Base-by-base conservation (phyloP, 2,329 filamentous ascomycete genomes). In the Colletotrichum kahawae region DNA sequence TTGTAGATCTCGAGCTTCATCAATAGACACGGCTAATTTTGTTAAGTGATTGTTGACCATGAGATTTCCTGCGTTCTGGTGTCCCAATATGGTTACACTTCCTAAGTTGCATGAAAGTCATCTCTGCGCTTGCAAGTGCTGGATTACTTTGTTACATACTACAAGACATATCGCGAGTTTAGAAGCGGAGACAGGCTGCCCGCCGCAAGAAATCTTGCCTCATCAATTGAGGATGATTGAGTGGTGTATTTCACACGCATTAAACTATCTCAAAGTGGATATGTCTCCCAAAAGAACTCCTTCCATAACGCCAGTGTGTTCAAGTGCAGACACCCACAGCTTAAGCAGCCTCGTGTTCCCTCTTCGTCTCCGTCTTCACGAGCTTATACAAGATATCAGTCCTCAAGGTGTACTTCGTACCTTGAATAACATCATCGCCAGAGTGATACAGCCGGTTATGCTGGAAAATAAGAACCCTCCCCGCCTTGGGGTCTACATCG, bases 401-500 rank as follows among this genome's bases (percentile, higher is more conserved):
- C 75, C 90, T 83, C 82, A 92, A 85, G 7, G 89, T 90, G 78
- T 89, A 91, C 84, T 92, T 92, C 5, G 82, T 82, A 0, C 91
- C 90, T 16, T 80, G 78, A 10, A 81, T 77, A 1, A 92, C 91
- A 27, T 85, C 83, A 70, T 89, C 89, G 1, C 91, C 91, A 38
- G 88, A 87, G 78, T 92, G 91, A 21, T 84, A 81, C 10, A 92
- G 81, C 3, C 84, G 77, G 2, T 79, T 77, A 77, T 92, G 91
- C 80, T 92, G 90, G 77, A 92, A 92, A 63, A 92, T 88, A 43
- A 92, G 82, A 3, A 92, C 88, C n/a, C 90, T 85, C 2, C 91
- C 91, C 1, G 86, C 85, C 77, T 88, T 90, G 16, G 90, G 89
- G 75, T 91, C 83, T 2, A 92, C 87, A 76, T 92, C 89, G 0